Evolutionary conservation across 257 asterid genomes (phyloP).

Genomic region (Forsythia suspensa): DNA sequence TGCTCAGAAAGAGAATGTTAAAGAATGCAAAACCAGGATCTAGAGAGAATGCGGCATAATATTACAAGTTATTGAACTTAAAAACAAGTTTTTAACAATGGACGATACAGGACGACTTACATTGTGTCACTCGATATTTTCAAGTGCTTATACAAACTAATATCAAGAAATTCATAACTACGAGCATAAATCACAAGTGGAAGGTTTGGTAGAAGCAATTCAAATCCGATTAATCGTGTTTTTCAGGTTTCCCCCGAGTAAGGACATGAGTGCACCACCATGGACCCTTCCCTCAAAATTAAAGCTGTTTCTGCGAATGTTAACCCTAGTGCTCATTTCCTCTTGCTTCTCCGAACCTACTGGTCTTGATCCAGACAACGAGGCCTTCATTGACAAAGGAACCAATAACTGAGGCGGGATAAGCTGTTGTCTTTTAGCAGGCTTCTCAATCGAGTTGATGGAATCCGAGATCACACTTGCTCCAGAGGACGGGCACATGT

Average conservation of each 20-base stretch:
- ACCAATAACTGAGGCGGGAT: slow-evolving; percentile 86
- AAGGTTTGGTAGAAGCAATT: neutral
- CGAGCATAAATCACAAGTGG: neutral
- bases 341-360: slow-evolving; percentile 40
- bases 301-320: slow-evolving; percentile 26
- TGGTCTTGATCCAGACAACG: slow-evolving; percentile 37
- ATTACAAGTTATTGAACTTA: neutral
- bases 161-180: neutral
- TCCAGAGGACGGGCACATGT: slow-evolving; percentile 45
- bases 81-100: neutral
- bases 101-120: neutral
- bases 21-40: too few relatives aligned
- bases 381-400: slow-evolving; percentile 83
- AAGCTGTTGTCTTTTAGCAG: slow-evolving; percentile 54
- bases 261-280: slow-evolving; percentile 82
- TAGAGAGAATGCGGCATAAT: neutral
- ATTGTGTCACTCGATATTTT: neutral
- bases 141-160: neutral
- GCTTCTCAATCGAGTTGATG: slow-evolving; percentile 36
- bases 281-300: slow-evolving; percentile 84
- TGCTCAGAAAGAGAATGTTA: too few relatives aligned
- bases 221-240: slow-evolving; percentile 44
- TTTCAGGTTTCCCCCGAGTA: slow-evolving; percentile 65
- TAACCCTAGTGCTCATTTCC: slow-evolving; percentile 36
- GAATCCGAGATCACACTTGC: slow-evolving; percentile 57